Percentiles rank a stretch among this genome's conserved stretches.
These are phyloP conservation scores for Saccharomyces hybrid DNA, from an alignment of 1,139 yeast species.

Conservation along the genomic window DNA sequence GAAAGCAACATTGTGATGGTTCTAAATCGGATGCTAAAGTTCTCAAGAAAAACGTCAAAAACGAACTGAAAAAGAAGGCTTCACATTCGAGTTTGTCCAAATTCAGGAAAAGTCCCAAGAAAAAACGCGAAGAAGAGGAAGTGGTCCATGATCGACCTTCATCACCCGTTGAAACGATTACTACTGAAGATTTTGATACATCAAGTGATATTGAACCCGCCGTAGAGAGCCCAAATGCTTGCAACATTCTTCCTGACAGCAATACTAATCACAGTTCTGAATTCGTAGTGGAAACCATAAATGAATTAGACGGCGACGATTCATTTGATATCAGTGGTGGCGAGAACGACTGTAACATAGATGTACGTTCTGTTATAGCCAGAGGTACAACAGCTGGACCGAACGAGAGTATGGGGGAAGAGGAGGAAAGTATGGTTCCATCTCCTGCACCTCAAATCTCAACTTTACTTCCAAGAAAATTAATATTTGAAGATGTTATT, in stretches of 20 bases:
- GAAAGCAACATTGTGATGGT: constrained; percentile 8
- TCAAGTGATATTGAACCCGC: not conserved
- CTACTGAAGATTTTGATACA: not conserved
- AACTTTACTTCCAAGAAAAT: too few relatives aligned
- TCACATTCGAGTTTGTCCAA: constrained; percentile 10
- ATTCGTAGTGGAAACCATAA: constrained; percentile 12
- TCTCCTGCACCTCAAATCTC: too few relatives aligned
- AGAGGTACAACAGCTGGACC: not conserved
- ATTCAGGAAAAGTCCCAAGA: constrained; percentile 9
- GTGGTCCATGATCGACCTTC: not conserved
- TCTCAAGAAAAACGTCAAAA: not conserved
- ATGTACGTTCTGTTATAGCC: not conserved
- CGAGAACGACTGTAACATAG: not conserved
- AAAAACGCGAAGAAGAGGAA: constrained; percentile 1
- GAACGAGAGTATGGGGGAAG: not conserved
- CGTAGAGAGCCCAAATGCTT: not conserved
- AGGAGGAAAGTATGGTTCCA: not conserved
- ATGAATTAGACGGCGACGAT: constrained; percentile 15
- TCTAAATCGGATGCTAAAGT: not conserved
- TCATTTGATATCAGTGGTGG: constrained; percentile 12
- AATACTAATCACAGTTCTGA: not conserved
- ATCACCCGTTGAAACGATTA: not conserved
- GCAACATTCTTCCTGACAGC: not conserved
- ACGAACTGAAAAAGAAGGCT: constrained; percentile 12
- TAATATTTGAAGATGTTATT: too few relatives aligned